Conservation (phyloP, 2,329 filamentous ascomycete species). For the Cladophialophora carrionii region DNA sequence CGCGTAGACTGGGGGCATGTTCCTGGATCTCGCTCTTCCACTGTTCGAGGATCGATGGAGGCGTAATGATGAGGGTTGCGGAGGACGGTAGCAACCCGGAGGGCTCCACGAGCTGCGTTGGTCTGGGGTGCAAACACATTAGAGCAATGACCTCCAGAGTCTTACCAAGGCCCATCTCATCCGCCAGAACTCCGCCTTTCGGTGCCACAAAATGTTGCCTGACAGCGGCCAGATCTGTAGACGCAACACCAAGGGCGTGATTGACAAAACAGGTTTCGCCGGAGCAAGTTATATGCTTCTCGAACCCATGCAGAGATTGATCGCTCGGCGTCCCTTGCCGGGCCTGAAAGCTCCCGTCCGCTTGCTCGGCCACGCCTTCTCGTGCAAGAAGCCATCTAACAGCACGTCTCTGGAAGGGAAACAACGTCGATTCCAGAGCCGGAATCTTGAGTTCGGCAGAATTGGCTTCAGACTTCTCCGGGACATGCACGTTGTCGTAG, state of each 20-base stretch:
- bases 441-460: conserved; percentile 45
- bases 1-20: conserved; percentile 61
- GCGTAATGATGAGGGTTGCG: conserved; percentile 66
- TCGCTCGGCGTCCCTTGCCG: conserved; percentile 23
- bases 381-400: conserved; percentile 52
- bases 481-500: conserved; percentile 54
- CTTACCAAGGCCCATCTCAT: conserved; percentile 57
- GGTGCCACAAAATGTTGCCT: conserved; percentile 41
- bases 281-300: conserved; percentile 44
- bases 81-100: conserved; percentile 48
- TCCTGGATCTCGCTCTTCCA: conserved; percentile 63
- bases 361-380: conserved; percentile 47
- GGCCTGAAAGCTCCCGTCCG: conserved; percentile 40
- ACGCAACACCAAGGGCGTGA: conserved; percentile 47
- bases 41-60: conserved; percentile 63
- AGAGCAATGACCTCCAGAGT: conserved; percentile 55
- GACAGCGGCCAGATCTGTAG: conserved; percentile 44
- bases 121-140: conserved; percentile 48
- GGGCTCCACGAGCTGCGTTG: conserved; percentile 19
- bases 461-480: conserved; percentile 41
- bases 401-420: conserved; percentile 54
- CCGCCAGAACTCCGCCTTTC: conserved; percentile 53
- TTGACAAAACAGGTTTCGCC: conserved; percentile 48
- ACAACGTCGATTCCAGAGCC: conserved; percentile 47
- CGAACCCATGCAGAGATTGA: conserved; percentile 45